A percentile compares a stretch with the other conserved stretches of the same genome.
These are phyloP conservation scores for Mucuna pruriens DNA, from an alignment of 306 rosid genomes.

Conservation along the genomic window DNA sequence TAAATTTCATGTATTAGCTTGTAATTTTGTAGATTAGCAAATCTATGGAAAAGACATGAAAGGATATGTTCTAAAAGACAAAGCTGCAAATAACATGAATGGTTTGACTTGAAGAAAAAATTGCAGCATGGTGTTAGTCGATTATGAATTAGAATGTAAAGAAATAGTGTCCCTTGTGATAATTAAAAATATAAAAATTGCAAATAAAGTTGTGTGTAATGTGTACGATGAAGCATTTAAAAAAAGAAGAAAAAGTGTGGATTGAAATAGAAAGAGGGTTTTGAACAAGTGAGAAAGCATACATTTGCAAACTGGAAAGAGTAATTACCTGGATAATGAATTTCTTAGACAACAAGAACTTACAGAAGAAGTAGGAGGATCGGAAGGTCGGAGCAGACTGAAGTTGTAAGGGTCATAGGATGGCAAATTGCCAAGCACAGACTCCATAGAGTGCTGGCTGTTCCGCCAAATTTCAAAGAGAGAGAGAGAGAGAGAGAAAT, in stretches of 20 bases:
- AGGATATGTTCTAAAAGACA: constrained; percentile 6
- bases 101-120: constrained; percentile 19
- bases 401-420: constrained; percentile 92
- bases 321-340: constrained; percentile 7
- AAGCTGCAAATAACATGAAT: constrained; percentile 24
- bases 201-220: no score
- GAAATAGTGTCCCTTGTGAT: constrained; percentile 7
- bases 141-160: neutral
- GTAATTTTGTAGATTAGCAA: neutral
- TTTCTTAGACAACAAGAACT: constrained; percentile 37
- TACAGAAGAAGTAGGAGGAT: constrained; percentile 87
- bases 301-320: constrained; percentile 30
- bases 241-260: no score
- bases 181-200: no score
- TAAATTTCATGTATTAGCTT: constrained; percentile 7
- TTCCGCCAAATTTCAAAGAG: constrained; percentile 35
- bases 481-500: neutral
- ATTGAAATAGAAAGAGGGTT: no score
- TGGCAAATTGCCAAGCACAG: constrained; percentile 85
- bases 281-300: constrained; percentile 1
- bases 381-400: constrained; percentile 89
- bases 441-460: constrained; percentile 62
- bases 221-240: no score
- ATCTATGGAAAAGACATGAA: neutral
- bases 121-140: neutral